Evolutionary conservation across 768 basidiomycete species (phyloP).

Genomic region (Galerina sulciceps): DNA sequence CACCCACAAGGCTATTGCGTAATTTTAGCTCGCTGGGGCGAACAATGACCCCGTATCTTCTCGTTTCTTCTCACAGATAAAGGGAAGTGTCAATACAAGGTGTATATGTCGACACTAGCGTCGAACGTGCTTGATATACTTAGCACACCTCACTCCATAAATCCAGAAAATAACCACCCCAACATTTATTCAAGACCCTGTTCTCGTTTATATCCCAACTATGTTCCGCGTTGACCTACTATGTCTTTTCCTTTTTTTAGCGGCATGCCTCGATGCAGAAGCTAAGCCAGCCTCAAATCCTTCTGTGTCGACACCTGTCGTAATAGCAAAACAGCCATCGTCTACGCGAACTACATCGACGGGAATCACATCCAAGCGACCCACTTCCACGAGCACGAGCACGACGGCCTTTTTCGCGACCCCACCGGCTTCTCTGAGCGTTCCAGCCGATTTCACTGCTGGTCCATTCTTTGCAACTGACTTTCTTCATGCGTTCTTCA

Average conservation of each 20-base stretch:
- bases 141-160: background rate
- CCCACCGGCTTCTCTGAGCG: background rate
- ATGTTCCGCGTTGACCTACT: background rate
- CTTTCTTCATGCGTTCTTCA: background rate
- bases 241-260: background rate
- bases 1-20: no score
- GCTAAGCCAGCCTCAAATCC: background rate
- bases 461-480: background rate
- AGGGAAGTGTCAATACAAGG: background rate
- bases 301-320: background rate
- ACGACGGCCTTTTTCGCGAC: background rate
- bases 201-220: background rate
- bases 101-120: background rate
- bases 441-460: background rate
- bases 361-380: no score
- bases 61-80: background rate
- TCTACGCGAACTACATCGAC: no score
- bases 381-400: no score
- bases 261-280: background rate
- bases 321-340: background rate
- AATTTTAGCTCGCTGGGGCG: no score
- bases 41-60: background rate
- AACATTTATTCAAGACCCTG: background rate
- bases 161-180: background rate
- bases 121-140: conserved; percentile 6